phyloP scores from a whole-genome alignment of 257 asterid genomes.

The Scutellaria minor region DNA sequence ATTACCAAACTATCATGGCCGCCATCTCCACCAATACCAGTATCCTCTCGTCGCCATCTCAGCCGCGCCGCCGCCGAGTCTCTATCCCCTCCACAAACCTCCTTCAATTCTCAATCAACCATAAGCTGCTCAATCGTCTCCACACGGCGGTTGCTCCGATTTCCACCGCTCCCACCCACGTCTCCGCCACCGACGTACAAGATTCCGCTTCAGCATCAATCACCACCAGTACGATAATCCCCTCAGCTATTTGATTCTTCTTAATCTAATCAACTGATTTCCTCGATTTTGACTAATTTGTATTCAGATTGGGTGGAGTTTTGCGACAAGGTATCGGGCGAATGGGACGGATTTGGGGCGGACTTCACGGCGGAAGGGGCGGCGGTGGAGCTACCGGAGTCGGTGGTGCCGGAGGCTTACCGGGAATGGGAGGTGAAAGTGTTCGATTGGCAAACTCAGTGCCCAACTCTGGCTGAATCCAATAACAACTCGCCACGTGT shows the following conservation, averaged over 20 bases:
- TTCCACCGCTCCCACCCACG: slow-evolving; percentile 2
- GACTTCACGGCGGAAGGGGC: slow-evolving; percentile 71
- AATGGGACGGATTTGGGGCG: slow-evolving; percentile 97
- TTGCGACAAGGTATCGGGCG: slow-evolving; percentile 72
- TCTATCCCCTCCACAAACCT: slow-evolving; percentile 29
- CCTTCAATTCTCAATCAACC: slow-evolving; percentile 15
- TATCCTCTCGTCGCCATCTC: slow-evolving; percentile 33
- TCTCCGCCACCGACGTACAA: slow-evolving; percentile 28
- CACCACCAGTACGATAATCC: slow-evolving; percentile 19
- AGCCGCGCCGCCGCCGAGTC: slow-evolving; percentile 20
- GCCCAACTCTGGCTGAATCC: slow-evolving; percentile 81
- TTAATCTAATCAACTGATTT: not conserved
- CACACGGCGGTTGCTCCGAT: slow-evolving; percentile 33
- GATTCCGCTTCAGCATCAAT: slow-evolving; percentile 36
- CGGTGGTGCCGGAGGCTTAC: slow-evolving; percentile 85
- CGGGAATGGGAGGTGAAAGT: slow-evolving; percentile 94
- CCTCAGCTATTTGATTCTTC: not conserved
- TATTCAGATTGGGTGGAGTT: slow-evolving; percentile 64
- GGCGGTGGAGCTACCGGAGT: slow-evolving; percentile 76
- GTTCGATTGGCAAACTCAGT: slow-evolving; percentile 94
- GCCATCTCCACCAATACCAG: slow-evolving; percentile 39
- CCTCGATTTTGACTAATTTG: not conserved
- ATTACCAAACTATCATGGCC: slow-evolving; percentile 34
- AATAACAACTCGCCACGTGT: slow-evolving; percentile 37
- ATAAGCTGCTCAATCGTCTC: not conserved